Conservation (phyloP, 106 monocot species). For the Triglochin maritima region DNA sequence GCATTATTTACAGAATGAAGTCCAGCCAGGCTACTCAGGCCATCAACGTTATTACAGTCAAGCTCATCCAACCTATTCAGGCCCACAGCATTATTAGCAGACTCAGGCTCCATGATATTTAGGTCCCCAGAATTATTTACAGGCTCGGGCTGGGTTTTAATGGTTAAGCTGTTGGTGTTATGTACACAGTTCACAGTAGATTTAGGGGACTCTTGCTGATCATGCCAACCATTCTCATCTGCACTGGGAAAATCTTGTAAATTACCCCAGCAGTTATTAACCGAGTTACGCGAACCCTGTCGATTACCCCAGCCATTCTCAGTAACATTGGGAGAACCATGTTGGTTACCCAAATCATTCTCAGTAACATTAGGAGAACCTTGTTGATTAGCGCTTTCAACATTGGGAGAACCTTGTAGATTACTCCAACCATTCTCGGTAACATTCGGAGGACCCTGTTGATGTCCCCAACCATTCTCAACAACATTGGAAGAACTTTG, state of each 20-base stretch:
- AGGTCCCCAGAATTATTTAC: constrained; percentile 26
- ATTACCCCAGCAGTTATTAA: neutral
- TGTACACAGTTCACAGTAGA: constrained; percentile 38
- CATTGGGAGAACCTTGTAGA: neutral
- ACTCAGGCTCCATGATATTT: too few species aligned
- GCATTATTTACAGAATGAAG: constrained; percentile 16
- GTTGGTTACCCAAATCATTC: neutral
- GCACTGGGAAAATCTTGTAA: neutral
- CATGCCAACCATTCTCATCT: constrained; percentile 1
- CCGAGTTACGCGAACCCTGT: neutral
- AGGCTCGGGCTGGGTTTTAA: constrained; percentile 9
- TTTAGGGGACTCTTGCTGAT: constrained; percentile 2
- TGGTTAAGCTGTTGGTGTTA: constrained; percentile 25
- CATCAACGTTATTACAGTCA: neutral
- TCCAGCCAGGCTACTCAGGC: constrained; percentile 7
- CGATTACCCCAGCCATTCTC: neutral
- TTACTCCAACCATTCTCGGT: neutral
- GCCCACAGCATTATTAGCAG: too few species aligned
- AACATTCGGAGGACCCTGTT: neutral
- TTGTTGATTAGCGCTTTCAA: neutral
- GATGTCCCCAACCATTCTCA: neutral
- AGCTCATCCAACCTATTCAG: neutral
- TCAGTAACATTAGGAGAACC: neutral
- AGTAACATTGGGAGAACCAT: neutral
- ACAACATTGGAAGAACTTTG: neutral